Percentiles rank a stretch among this genome's conserved stretches.
These are phyloP conservation scores for Fraxinus pennsylvanica DNA, from an alignment of 257 asterid genomes.

Conservation along the genomic window DNA sequence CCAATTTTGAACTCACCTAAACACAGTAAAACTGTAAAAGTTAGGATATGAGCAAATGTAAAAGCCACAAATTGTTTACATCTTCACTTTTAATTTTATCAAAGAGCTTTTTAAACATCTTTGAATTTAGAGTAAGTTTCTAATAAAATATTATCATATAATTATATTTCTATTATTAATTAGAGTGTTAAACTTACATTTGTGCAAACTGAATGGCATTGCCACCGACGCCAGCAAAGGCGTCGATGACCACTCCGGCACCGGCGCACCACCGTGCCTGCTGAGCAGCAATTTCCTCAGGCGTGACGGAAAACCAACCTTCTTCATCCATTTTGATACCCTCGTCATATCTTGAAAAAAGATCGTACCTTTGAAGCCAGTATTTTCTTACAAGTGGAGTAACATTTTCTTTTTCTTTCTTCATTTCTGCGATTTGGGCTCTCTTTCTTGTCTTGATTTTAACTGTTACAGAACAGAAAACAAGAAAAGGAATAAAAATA, in stretches of 20 bases:
- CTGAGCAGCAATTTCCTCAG: slow-evolving; percentile 73
- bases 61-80: background rate
- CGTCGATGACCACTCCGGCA: slow-evolving; percentile 69
- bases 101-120: background rate
- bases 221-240: slow-evolving; percentile 86
- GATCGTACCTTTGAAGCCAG: slow-evolving; percentile 79
- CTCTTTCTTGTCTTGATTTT: slow-evolving; percentile 39
- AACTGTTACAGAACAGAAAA: slow-evolving; percentile 29
- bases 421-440: slow-evolving; percentile 20
- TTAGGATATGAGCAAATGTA: background rate
- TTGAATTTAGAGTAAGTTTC: background rate
- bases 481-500: background rate
- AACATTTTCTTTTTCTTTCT: slow-evolving; percentile 43
- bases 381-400: slow-evolving; percentile 70
- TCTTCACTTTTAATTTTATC: background rate
- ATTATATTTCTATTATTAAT: background rate
- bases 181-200: slow-evolving; percentile 38
- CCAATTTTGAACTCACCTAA: background rate
- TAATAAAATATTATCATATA: too few relatives aligned
- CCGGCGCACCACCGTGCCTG: slow-evolving; percentile 70
- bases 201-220: slow-evolving; percentile 81
- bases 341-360: slow-evolving; percentile 64
- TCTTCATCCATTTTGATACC: slow-evolving; percentile 85
- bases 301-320: slow-evolving; percentile 98
- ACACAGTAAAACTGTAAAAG: background rate